Base-by-base conservation (phyloP, 306 rosid genomes). In the Glycine soja region DNA sequence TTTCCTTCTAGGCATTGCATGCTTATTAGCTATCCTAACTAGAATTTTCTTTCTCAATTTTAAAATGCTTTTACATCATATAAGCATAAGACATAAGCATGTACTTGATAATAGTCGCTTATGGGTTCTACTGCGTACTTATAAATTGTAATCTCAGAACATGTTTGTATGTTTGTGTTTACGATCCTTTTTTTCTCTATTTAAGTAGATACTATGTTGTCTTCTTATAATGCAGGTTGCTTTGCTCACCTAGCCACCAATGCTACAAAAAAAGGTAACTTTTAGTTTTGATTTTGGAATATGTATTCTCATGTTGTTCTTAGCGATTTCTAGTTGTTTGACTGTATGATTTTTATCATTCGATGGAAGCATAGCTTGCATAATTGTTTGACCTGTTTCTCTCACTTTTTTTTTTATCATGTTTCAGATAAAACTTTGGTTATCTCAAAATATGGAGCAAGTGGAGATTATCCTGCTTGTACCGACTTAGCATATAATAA, bases 391-490 rank as follows among this genome's bases (percentile, higher is more conserved):
- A 87, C 74, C 46, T 82, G 32, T 82, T 72, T 71, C 75, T 77
- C 59, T 76, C 72, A 42, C 70, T 59, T 75, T 16, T 24, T n/a
- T n/a, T n/a, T 24, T 45, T 46, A 47, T 88, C 61, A 66, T 74
- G 58, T 63, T 88, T 46, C 88, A 93, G 97, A 3, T 7, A 87
- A 76, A 36, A 83, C 89, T 72, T 85, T 92, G 91, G 89, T 96
- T 72, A 92, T 93, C 73, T 96, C 98, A 18, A 88, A 92, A 84
- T 85, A 15, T 74, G 99, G 98, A 81, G 90, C 98, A 66, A 96
- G 99, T 66, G 98, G 97, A 81, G 97, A 92, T 79, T 93, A 81
- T 80, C 91, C 97, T 71, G 80, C 89, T 53, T 93, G 97, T 85
- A 92, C 95, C 4, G 48, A 96, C 80, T 70, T 83, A 61, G 92